These are phyloP conservation scores for Rostrohypoxylon terebratum DNA, from an alignment of 495 filamentous ascomycete species.

Conservation along the genomic window DNA sequence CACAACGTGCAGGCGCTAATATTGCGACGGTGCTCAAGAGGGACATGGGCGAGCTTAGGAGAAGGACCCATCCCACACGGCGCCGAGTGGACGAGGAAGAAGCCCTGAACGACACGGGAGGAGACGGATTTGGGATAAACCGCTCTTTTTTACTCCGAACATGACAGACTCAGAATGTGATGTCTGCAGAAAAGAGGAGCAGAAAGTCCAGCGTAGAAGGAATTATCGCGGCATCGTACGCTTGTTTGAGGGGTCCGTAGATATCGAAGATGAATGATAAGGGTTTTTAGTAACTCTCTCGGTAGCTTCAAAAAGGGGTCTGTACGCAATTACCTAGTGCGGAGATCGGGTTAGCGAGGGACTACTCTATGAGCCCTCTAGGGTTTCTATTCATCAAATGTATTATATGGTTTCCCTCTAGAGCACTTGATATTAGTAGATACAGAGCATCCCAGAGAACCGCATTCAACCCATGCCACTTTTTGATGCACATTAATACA, in stretches of 20 bases:
- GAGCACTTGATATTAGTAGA: slow-evolving; percentile 27
- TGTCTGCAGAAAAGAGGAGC: slow-evolving; percentile 33
- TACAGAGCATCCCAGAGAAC: slow-evolving; percentile 33
- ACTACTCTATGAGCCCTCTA: slow-evolving; percentile 21
- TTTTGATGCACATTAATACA: slow-evolving; percentile 13
- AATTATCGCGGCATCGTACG: slow-evolving; percentile 27
- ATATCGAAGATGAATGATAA: slow-evolving; percentile 34
- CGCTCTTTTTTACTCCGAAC: slow-evolving; percentile 40
- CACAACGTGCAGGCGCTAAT: slow-evolving; percentile 19
- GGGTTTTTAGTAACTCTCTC: slow-evolving; percentile 3
- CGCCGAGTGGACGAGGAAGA: slow-evolving; percentile 30
- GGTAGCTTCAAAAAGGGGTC: background rate
- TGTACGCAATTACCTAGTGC: background rate
- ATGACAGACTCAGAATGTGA: slow-evolving; percentile 26
- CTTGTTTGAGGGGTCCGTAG: slow-evolving; percentile 30
- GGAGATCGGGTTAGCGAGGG: slow-evolving; percentile 14
- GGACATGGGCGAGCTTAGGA: slow-evolving; percentile 18
- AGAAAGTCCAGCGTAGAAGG: slow-evolving; percentile 21
- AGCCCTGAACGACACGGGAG: background rate
- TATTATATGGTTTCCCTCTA: slow-evolving; percentile 22
- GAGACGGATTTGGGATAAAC: background rate
- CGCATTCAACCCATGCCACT: slow-evolving; percentile 9
- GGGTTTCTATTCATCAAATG: slow-evolving; percentile 32
- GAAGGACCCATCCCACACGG: background rate
- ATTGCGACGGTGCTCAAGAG: slow-evolving; percentile 26